Percentiles rank a stretch among this genome's conserved stretches.
Evolutionary conservation across 805 yeast species (phyloP).

Genomic region (Yamadazyma philogaea): DNA sequence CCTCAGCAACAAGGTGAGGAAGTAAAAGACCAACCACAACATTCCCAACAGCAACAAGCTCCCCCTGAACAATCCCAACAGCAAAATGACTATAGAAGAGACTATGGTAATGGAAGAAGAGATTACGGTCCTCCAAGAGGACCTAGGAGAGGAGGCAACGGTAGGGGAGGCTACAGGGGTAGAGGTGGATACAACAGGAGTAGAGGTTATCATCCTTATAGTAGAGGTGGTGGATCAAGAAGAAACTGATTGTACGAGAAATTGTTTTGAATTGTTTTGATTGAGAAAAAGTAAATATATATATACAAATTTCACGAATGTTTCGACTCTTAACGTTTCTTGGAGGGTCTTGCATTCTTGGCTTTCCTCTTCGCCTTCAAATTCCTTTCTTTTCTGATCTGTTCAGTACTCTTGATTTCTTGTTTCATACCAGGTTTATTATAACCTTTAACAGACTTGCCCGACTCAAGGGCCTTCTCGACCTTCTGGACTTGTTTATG

Average conservation of each 20-base stretch:
- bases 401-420: slow-evolving; percentile 67
- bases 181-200: slow-evolving; percentile 30
- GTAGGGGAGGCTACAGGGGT: slow-evolving; percentile 22
- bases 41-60: slow-evolving; percentile 5
- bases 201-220: slow-evolving; percentile 46
- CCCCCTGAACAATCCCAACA: background rate
- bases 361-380: slow-evolving; percentile 67
- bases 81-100: slow-evolving; percentile 6
- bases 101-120: slow-evolving; percentile 6
- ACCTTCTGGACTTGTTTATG: slow-evolving; percentile 78
- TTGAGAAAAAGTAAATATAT: background rate
- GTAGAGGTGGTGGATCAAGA: slow-evolving; percentile 34
- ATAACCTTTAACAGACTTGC: slow-evolving; percentile 66
- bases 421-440: slow-evolving; percentile 45
- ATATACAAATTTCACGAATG: background rate
- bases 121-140: slow-evolving; percentile 33
- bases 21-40: slow-evolving; percentile 22
- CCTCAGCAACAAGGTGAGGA: slow-evolving; percentile 38
- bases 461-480: slow-evolving; percentile 72
- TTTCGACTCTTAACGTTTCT: slow-evolving; percentile 17
- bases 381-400: slow-evolving; percentile 75
- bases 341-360: slow-evolving; percentile 79
- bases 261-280: background rate
- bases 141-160: slow-evolving; percentile 25
- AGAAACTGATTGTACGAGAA: background rate